These are phyloP conservation scores for Juncus effusus DNA, from an alignment of 176 grass and related monocot species.

Conservation along the genomic window DNA sequence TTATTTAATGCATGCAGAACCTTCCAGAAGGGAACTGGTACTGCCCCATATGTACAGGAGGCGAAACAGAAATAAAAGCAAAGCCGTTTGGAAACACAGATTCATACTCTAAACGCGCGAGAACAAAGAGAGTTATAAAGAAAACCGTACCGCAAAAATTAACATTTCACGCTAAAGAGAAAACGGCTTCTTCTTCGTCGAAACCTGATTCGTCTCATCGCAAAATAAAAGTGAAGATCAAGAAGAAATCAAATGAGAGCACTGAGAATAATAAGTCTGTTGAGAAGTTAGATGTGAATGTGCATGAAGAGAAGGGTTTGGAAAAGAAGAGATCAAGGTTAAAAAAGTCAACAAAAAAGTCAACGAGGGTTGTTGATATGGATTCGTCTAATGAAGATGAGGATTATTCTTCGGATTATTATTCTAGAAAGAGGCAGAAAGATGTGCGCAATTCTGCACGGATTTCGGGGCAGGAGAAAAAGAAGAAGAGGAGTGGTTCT, in stretches of 20 bases:
- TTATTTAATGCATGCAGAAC: slow-evolving; percentile 49
- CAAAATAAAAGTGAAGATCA: slow-evolving; percentile 12
- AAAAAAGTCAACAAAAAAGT: slow-evolving; percentile 57
- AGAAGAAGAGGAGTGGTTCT: slow-evolving; percentile 46
- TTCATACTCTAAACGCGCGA: slow-evolving; percentile 57
- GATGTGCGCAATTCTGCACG: slow-evolving; percentile 48
- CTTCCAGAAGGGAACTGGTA: slow-evolving; percentile 78
- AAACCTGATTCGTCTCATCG: slow-evolving; percentile 25
- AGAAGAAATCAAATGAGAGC: slow-evolving; percentile 19
- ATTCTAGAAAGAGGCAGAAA: slow-evolving; percentile 46
- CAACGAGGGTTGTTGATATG: slow-evolving; percentile 39
- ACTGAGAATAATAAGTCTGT: slow-evolving; percentile 17
- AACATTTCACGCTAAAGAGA: slow-evolving; percentile 21
- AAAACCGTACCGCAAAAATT: slow-evolving; percentile 39
- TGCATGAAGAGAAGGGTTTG: slow-evolving; percentile 18
- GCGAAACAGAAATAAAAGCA: slow-evolving; percentile 51
- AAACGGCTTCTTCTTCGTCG: slow-evolving; percentile 10
- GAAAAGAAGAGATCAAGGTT: slow-evolving; percentile 28
- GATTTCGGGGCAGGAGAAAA: slow-evolving; percentile 64
- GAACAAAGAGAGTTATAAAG: slow-evolving; percentile 46
- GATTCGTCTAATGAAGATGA: slow-evolving; percentile 47
- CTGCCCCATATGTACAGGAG: slow-evolving; percentile 54
- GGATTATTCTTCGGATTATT: slow-evolving; percentile 47
- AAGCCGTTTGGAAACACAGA: slow-evolving; percentile 37
- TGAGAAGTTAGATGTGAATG: slow-evolving; percentile 13